Evolutionary conservation across 2,329 filamentous ascomycete genomes (phyloP), one percentile per base, ranked within the genome.

Genomic region (Huntiella savannae): DNA sequence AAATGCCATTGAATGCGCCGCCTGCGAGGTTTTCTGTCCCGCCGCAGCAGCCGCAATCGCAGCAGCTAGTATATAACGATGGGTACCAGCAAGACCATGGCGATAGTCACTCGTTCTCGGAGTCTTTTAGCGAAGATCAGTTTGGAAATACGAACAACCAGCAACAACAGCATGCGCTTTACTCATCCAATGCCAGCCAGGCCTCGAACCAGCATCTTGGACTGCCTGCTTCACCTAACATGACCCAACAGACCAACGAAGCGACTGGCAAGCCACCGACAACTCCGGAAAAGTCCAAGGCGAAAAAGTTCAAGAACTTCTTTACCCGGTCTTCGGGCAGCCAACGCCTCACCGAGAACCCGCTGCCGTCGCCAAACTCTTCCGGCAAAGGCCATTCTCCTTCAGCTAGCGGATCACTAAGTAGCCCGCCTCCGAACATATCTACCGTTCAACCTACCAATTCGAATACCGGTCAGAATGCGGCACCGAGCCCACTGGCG

Each of bases 11-110:
- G 38, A 57, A 57, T n/a, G 17, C 55, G 54, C 46, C 53, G 45
- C 33, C 53, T 51, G 44, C 54, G 8, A 40, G 28, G 22, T 17
- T 34, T 51, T 59, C 55, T 52, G 55, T 54, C 39, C 55, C 55
- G 47, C 48, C 53, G 37, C 53, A 52, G 28, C 54, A 55, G 44
- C 53, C 53, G 11, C 50, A 54, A 15, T 50, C 39, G 5, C 46
- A 44, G 11, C 4, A n/a, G 36, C 7, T 8, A 38, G 36, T 15
- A 38, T 38, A 38, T 38, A 15, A 38, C 36, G 13, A 12, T 15
- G 13, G 17, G 17, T 38, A 38, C 3, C 42, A 38, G 12, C 36
- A 38, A 38, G 13, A 38, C 8, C 5, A 28, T 10, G 22, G 5
- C 8, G 22, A 28, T 10, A 5, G 2, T 3, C 22, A 28, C 22